Evolutionary conservation across 176 grass and related monocot species (phyloP).

Genomic region (Paspalum notatum): DNA sequence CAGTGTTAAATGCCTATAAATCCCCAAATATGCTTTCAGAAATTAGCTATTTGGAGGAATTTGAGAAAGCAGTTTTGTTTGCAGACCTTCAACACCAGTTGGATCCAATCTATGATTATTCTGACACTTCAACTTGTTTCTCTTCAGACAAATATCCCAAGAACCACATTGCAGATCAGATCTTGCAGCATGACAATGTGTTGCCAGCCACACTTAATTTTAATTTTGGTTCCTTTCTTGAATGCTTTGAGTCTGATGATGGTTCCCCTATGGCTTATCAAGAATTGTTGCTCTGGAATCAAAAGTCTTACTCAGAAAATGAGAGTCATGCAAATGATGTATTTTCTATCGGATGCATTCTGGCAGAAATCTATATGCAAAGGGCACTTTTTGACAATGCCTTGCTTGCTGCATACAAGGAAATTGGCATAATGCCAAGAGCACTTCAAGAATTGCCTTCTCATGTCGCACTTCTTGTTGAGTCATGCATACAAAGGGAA

Average conservation of each 20-base stretch:
- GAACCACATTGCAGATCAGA: constrained; percentile 29
- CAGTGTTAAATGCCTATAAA: constrained; percentile 19
- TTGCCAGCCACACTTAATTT: constrained; percentile 55
- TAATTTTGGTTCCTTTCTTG: constrained; percentile 66
- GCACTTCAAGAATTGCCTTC: constrained; percentile 74
- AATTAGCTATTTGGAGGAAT: constrained; percentile 60
- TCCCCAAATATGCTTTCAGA: constrained; percentile 42
- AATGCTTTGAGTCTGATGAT: constrained; percentile 81
- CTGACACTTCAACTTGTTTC: constrained; percentile 38
- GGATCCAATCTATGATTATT: constrained; percentile 68
- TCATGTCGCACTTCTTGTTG: constrained; percentile 77
- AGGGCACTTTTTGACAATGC: constrained; percentile 85
- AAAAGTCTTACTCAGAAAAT: constrained; percentile 53
- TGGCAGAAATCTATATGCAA: constrained; percentile 85
- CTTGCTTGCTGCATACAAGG: constrained; percentile 82
- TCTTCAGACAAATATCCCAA: constrained; percentile 43
- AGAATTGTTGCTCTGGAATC: constrained; percentile 79
- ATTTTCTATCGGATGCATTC: constrained; percentile 86
- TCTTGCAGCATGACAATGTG: constrained; percentile 27
- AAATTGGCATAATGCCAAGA: constrained; percentile 64
- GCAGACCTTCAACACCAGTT: constrained; percentile 64
- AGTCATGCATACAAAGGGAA: constrained; percentile 83
- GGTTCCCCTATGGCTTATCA: constrained; percentile 61
- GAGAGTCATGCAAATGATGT: constrained; percentile 65
- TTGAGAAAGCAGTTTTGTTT: constrained; percentile 80